phyloP scores from a whole-genome alignment of 805 yeast genomes.

The Wickerhamomyces alni region DNA sequence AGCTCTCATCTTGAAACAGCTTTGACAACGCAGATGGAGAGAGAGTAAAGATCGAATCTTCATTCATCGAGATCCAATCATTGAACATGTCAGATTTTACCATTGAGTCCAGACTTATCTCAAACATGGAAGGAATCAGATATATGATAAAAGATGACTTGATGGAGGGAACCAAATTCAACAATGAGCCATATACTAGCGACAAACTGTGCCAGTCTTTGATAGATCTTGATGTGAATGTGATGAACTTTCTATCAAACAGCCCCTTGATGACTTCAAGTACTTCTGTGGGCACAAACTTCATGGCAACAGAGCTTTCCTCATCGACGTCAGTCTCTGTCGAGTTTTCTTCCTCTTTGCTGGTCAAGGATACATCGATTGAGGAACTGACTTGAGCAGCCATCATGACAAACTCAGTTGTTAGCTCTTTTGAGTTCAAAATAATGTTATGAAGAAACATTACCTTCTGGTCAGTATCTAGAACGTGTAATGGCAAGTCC shows the following conservation, averaged over 20 bases:
- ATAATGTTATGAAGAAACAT: conserved; percentile 4
- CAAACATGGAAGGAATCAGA: conserved; percentile 34
- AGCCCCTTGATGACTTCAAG: conserved; percentile 10
- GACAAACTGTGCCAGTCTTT: conserved; percentile 18
- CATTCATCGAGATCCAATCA: conserved; percentile 4
- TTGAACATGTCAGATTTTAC: conserved; percentile 16
- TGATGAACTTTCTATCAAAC: conserved; percentile 21
- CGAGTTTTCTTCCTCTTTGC: conserved; percentile 4
- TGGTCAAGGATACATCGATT: conserved; percentile 4
- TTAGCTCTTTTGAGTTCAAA: background rate
- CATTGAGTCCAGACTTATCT: conserved; percentile 27
- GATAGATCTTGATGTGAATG: conserved; percentile 14
- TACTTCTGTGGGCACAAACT: conserved; percentile 9
- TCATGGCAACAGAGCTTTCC: background rate
- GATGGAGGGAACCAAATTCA: conserved; percentile 31
- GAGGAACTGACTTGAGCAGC: conserved; percentile 5
- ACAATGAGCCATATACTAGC: conserved; percentile 26
- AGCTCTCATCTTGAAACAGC: conserved; percentile 3
- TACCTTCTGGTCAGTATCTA: conserved; percentile 2
- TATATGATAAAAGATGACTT: conserved; percentile 36
- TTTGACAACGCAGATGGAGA: conserved; percentile 1
- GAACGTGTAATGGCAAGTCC: background rate
- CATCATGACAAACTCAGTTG: conserved; percentile 2
- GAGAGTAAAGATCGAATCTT: conserved; percentile 6
- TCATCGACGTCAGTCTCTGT: conserved; percentile 2